Base-by-base conservation (phyloP, 768 basidiomycete genomes). In the Rubroboletus satanas region DNA sequence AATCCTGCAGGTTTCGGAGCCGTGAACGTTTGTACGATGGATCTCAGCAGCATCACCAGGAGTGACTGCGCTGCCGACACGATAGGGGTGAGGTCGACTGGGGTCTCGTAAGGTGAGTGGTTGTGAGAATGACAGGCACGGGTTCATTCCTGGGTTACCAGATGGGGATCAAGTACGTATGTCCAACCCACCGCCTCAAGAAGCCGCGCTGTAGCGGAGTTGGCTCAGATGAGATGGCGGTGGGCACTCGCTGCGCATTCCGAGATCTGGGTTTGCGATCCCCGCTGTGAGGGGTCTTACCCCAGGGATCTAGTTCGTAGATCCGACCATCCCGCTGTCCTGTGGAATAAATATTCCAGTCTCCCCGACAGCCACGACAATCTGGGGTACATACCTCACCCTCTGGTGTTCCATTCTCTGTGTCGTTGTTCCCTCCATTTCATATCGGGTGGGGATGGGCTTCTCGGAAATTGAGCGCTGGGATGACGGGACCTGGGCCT, bases 361-460 rank as follows among this genome's bases (percentile, higher is more conserved):
- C 38, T 32, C 15, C 28, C 42, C 49, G 49, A 53, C 46, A 45
- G 32, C 45, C n/a, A 41, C 31, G 55, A 53, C 55, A 39, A 65
- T 58, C 58, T 62, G 62, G 60, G 62, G 63, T 55, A 46, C 48
- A 8, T 37, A 43, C 36, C 28, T 15, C 37, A 21, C 21, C 11
- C 43, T 54, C 45, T 51, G 38, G 29, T 28, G 45, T 61, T 66
- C 65, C 65, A 66, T 64, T 64, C 57, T 56, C 36, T 54, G 43
- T 37, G 53, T 39, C 44, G 15, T 47, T 23, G 7, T 26, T 23
- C 45, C 54, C 50, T 2, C 41, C 23, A 23, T 54, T 52, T 63
- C 31, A 32, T 51, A 29, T 49, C 32, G 14, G n/a, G 12, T 14
- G 26, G 39, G 39, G 31, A 28, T n/a, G 45, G n/a, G n/a, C 12